A percentile compares a stretch with the other conserved stretches of the same genome.
phyloP scores from a whole-genome alignment of 805 yeast species.

The Nakazawaea ishiwadae region DNA sequence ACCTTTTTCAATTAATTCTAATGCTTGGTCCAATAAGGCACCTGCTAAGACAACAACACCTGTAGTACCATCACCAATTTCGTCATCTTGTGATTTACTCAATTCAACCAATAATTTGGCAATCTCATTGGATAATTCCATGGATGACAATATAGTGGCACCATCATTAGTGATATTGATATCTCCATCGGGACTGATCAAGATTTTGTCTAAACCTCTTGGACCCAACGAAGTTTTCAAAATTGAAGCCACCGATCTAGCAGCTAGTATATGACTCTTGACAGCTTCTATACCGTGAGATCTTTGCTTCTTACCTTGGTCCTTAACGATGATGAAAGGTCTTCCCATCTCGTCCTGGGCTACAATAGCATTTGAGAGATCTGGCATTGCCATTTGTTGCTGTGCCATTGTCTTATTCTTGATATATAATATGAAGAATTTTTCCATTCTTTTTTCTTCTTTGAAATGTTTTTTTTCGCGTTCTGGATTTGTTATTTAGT shows the following conservation, averaged over 20 bases:
- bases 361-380: slow-evolving; percentile 95
- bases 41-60: slow-evolving; percentile 97
- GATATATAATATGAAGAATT: no score
- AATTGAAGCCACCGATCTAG: slow-evolving; percentile 89
- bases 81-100: slow-evolving; percentile 94
- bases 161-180: slow-evolving; percentile 98
- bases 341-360: slow-evolving; percentile 99
- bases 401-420: no score
- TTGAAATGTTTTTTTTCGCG: not conserved
- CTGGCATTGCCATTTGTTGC: slow-evolving; percentile 61
- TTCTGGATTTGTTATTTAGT: not conserved
- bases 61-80: slow-evolving; percentile 98
- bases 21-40: slow-evolving; percentile 89
- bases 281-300: slow-evolving; percentile 77
- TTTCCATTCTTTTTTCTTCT: not conserved
- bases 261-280: slow-evolving; percentile 88
- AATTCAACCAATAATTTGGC: slow-evolving; percentile 94
- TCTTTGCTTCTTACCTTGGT: slow-evolving; percentile 48
- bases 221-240: slow-evolving; percentile 95
- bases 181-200: slow-evolving; percentile 94
- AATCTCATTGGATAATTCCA: slow-evolving; percentile 94
- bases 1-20: slow-evolving; percentile 92
- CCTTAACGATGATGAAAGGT: slow-evolving; percentile 96
- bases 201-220: slow-evolving; percentile 95
- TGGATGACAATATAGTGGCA: slow-evolving; percentile 91